Evolutionary conservation across 2,329 filamentous ascomycete species (phyloP), one percentile per base, ranked within the genome.

Genomic region (Hymenotorrendiella dingleyae): DNA sequence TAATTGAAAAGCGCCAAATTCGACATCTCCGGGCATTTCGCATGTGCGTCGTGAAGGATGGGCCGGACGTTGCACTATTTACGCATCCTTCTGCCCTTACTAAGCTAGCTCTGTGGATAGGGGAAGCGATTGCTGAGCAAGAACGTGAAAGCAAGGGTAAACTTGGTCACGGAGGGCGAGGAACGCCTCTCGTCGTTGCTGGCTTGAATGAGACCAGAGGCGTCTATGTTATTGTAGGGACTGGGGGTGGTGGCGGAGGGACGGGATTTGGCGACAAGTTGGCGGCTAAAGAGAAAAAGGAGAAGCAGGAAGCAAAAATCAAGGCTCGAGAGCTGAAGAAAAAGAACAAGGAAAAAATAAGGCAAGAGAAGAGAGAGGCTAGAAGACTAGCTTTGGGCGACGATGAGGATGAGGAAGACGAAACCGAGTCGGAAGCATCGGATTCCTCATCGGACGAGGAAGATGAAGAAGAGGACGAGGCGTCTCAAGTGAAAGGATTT

Each of bases 31-130:
- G 88, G 36, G 86, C 91, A 1, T 98, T 97, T 63, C 86, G 93
- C 37, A 89, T 98, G 74, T 94, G 86, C 24, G 85, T 97, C 4
- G 89, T 98, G 55, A 95, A 94, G 61, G 93, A 97, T 58, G 89
- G 91, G 0, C 88, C 90, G 0, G 93, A 97, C 55, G 84, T 94
- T 0, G 68, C 77, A n/a, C 74, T 97, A 9, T 98, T 98, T 66
- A 89, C 84, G 1, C 91, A 97, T 58, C 90, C 93, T 0, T 87
- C 90, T 5, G 93, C 93, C 2, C 69, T 98, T 19, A 94, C 90
- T 2, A 96, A 97, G 64, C 75, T 98, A 11, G 90, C 91, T 0
- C 73, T 95, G 3, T 98, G 93, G 93, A 78, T 98, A 30, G 87
- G 85, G 34, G 91, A 97, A 65, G 93, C 93, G 0, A 82, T 97